phyloP scores from a whole-genome alignment of 495 filamentous ascomycete genomes.

The Monascus purpureus region DNA sequence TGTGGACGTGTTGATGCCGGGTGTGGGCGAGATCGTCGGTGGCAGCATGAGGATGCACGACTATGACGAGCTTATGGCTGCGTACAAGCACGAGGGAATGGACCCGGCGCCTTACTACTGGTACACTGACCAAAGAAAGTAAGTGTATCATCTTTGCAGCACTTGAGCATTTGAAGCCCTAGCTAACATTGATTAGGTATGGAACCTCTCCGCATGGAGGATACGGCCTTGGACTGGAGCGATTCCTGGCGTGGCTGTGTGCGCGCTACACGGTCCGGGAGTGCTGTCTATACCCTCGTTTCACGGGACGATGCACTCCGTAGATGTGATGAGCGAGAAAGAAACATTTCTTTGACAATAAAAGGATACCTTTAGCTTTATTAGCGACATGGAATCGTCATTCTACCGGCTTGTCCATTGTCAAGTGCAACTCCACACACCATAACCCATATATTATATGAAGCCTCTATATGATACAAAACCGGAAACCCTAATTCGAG shows the following conservation, averaged over 20 bases:
- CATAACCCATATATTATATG: no score
- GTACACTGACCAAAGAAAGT: conserved; percentile 98
- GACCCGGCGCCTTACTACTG: conserved; percentile 85
- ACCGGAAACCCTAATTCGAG: no score
- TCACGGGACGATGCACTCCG: conserved; percentile 86
- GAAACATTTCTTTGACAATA: conserved; percentile 3
- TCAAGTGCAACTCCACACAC: no score
- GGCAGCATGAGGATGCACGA: conserved; percentile 93
- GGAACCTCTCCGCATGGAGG: conserved; percentile 89
- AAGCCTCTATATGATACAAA: no score
- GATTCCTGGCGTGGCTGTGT: conserved; percentile 94
- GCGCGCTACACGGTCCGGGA: conserved; percentile 84
- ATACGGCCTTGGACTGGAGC: conserved; percentile 89
- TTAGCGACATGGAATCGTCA: no score
- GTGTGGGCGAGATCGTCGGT: conserved; percentile 93
- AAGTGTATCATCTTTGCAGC: conserved; percentile 29
- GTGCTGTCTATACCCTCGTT: conserved; percentile 82
- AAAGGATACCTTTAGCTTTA: conserved; percentile 2
- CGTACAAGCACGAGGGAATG: conserved; percentile 79
- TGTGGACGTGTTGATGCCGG: conserved; percentile 92
- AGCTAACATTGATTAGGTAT: conserved; percentile 42
- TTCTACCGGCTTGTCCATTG: no score
- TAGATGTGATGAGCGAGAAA: conserved; percentile 21
- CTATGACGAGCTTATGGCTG: conserved; percentile 81
- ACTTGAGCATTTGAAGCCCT: conserved; percentile 1